Evolutionary conservation across 768 basidiomycete species (phyloP), one percentile per base, ranked within the genome.

Genomic region (Amanita pseudoporphyria): DNA sequence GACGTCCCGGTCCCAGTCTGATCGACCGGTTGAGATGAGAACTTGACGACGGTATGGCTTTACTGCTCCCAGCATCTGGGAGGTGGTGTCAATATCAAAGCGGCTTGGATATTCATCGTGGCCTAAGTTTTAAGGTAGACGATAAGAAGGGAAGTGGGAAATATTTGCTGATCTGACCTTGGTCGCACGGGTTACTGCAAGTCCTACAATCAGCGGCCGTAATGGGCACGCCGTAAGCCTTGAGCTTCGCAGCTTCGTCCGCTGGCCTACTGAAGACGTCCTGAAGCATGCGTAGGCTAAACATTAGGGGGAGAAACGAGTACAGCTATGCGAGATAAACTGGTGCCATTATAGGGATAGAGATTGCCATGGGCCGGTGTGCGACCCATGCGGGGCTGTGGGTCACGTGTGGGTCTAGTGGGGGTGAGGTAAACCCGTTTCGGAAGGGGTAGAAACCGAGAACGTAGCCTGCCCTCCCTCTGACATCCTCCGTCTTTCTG

Each of bases 11-110:
- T 80, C 77, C 94, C 94, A 97, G 67, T 98, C 91, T 16, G 81
- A 73, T 65, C 87, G 82, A 5, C 91, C 91, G 0, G 92, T 95
- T 1, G 89, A 93, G 47, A 97, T 87, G 30, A 97, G 71, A 30
- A 95, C 88, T 72, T 92, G 86, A 19, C 91, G 82, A 33, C 77
- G 78, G 63, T 89, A 92, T 2, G 89, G 84, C 63, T 85, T 86
- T 22, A 92, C 77, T 26, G 82, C 79, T 7, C 93, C 94, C n/a
- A 93, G 67, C 79, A 98, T 79, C 41, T 84, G 76, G 2, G 79
- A 77, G 18, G 84, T 82, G 70, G 77, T 79, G 68, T 98, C 94
- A 30, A 87, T 70, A 33, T 80, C 77, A 59, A 96, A 84, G 45
- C 77, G 79, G 14, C 64, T 65, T 22, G 88, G 82, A 57, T 84